These are phyloP conservation scores for Lodderomyces pseudojiufengensis DNA, from an alignment of 1,139 yeast species.

Conservation along the genomic window DNA sequence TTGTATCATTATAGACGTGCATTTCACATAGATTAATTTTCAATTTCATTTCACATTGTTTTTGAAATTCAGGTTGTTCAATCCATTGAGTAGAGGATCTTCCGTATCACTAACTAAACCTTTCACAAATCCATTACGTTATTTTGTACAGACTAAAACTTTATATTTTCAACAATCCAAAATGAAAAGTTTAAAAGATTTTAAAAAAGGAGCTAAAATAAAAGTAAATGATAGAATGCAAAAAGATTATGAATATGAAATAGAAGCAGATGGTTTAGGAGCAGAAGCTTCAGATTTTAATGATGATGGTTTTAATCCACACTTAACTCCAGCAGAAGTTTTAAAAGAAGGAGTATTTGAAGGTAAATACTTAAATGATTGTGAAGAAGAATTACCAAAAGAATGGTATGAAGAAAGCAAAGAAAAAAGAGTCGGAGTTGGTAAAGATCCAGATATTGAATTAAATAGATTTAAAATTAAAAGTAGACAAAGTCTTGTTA, in stretches of 20 bases:
- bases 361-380: conserved; percentile 7
- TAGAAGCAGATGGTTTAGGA: conserved; percentile 2
- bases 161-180: not conserved
- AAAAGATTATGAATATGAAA: conserved; percentile 5
- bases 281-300: conserved; percentile 5
- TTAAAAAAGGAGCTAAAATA: conserved; percentile 4
- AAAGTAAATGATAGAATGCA: conserved; percentile 6
- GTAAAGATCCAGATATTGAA: conserved; percentile 2
- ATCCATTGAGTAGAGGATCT: too few species aligned
- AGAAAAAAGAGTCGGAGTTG: conserved; percentile 3
- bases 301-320: conserved; percentile 3
- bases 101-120: too few species aligned
- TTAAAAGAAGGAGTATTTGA: conserved; percentile 5
- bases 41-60: too few species aligned
- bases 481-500: conserved; percentile 3
- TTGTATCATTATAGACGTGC: too few species aligned
- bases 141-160: too few species aligned
- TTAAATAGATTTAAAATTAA: conserved; percentile 7
- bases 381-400: conserved; percentile 6
- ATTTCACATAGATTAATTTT: too few species aligned
- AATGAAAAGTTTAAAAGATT: conserved; percentile 6
- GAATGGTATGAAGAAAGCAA: conserved; percentile 6
- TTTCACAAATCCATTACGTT: too few species aligned
- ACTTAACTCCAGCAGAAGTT: conserved; percentile 4
- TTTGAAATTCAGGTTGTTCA: too few species aligned